phyloP scores from a whole-genome alignment of 1,284 basidiomycete species.

The Marasmius tenuissimus region DNA sequence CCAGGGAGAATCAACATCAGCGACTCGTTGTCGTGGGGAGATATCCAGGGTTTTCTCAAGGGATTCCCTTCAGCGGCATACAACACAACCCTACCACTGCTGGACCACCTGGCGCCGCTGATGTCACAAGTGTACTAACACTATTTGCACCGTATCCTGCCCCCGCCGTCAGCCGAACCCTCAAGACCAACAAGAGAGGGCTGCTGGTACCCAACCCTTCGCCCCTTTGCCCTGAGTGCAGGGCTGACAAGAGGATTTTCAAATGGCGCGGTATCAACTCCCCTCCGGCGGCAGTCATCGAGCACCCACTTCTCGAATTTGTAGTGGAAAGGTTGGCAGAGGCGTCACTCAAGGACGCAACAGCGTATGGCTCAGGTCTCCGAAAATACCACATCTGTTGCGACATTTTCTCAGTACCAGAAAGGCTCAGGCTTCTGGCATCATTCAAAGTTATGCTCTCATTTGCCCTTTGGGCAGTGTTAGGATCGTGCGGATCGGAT shows the following conservation, averaged over 20 bases:
- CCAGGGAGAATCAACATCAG: slow-evolving; percentile 26
- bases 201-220: slow-evolving; percentile 14
- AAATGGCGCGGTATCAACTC: slow-evolving; percentile 30
- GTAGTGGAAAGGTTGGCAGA: slow-evolving; percentile 4
- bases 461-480: slow-evolving; percentile 3
- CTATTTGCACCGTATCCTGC: slow-evolving; percentile 5
- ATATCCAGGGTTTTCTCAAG: slow-evolving; percentile 23
- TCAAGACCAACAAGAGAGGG: slow-evolving; percentile 2
- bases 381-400: slow-evolving; percentile 29
- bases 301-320: slow-evolving; percentile 13
- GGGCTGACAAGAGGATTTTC: slow-evolving; percentile 26
- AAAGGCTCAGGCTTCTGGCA: slow-evolving; percentile 6
- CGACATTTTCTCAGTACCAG: slow-evolving; percentile 24
- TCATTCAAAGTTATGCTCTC: not conserved
- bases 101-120: slow-evolving; percentile 18
- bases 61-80: slow-evolving; percentile 23
- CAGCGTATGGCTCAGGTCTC: slow-evolving; percentile 22
- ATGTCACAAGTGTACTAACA: slow-evolving; percentile 17
- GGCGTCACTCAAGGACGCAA: slow-evolving; percentile 15
- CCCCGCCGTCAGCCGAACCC: not conserved
- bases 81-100: slow-evolving; percentile 14
- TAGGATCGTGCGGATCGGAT: too few species aligned
- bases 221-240: slow-evolving; percentile 23
- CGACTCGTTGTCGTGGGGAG: too few species aligned
- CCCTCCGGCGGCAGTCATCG: slow-evolving; percentile 19